A percentile compares a stretch with the other conserved stretches of the same genome.
phyloP scores from a whole-genome alignment of 495 filamentous ascomycete species.

The Penicillium manginii region DNA sequence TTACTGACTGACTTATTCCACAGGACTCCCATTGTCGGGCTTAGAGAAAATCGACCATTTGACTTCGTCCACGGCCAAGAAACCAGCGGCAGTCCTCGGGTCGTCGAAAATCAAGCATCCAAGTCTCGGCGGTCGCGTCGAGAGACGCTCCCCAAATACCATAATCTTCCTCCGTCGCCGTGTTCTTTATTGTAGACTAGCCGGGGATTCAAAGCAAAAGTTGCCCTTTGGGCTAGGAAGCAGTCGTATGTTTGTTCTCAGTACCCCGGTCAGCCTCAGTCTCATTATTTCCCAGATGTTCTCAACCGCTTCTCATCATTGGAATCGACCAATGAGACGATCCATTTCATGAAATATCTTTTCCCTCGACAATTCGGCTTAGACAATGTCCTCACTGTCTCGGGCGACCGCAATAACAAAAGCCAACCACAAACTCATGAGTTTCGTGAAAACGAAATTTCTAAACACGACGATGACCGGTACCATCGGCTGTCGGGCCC shows the following conservation, averaged over 20 bases:
- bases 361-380: constrained; percentile 90
- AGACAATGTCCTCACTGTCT: constrained; percentile 86
- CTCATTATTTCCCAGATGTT: constrained; percentile 63
- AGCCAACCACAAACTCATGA: constrained; percentile 82
- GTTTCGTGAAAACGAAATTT: constrained; percentile 81
- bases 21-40: constrained; percentile 53
- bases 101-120: constrained; percentile 6
- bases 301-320: constrained; percentile 71
- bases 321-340: constrained; percentile 52
- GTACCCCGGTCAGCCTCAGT: constrained; percentile 9
- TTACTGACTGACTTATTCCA: not conserved
- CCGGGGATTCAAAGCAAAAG: constrained; percentile 65
- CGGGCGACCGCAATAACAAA: constrained; percentile 61
- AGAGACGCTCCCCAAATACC: constrained; percentile 48
- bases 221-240: constrained; percentile 76
- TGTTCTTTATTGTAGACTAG: constrained; percentile 81
- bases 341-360: constrained; percentile 86
- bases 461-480: constrained; percentile 25
- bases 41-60: constrained; percentile 36
- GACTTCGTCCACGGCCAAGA: not conserved
- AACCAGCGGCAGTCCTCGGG: not conserved
- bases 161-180: constrained; percentile 81
- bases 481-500: not conserved
- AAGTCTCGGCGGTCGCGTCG: not conserved
- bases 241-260: constrained; percentile 65